phyloP scores from a whole-genome alignment of 139 green algal genomes.

The Picocystis salinarum region DNA sequence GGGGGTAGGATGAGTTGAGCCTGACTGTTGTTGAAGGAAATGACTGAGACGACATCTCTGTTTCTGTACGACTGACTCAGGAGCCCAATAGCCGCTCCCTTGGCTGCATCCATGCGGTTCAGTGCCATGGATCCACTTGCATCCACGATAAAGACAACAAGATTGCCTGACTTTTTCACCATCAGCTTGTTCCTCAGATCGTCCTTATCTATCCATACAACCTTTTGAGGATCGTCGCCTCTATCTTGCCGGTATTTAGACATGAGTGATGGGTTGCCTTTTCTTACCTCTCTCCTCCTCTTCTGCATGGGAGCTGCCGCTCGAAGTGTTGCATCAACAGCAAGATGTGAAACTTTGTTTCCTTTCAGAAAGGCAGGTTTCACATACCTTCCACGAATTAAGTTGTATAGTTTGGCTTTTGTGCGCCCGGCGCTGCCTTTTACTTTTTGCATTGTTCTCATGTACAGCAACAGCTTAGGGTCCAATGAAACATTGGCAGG shows the following conservation, averaged over 20 bases:
- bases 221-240: not conserved
- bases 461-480: too few species aligned
- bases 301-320: conserved; percentile 6
- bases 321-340: conserved; percentile 11
- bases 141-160: conserved; percentile 35
- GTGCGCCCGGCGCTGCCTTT: too few species aligned
- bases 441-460: too few species aligned
- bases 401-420: not conserved
- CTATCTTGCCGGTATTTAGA: not conserved
- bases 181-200: conserved; percentile 6
- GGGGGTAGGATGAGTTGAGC: conserved; percentile 9
- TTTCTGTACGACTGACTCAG: conserved; percentile 5
- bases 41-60: conserved; percentile 4
- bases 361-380: conserved; percentile 12
- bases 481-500: too few species aligned
- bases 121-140: conserved; percentile 16
- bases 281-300: not conserved
- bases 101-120: conserved; percentile 10
- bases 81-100: conserved; percentile 7
- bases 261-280: not conserved
- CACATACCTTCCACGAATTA: conserved; percentile 7
- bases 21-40: not conserved
- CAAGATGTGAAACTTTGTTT: not conserved
- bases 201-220: conserved; percentile 1
- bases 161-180: not conserved